Percentiles rank a stretch among this genome's conserved stretches.
Conservation (phyloP, 768 basidiomycete genomes). For the Suillus luteus region DNA sequence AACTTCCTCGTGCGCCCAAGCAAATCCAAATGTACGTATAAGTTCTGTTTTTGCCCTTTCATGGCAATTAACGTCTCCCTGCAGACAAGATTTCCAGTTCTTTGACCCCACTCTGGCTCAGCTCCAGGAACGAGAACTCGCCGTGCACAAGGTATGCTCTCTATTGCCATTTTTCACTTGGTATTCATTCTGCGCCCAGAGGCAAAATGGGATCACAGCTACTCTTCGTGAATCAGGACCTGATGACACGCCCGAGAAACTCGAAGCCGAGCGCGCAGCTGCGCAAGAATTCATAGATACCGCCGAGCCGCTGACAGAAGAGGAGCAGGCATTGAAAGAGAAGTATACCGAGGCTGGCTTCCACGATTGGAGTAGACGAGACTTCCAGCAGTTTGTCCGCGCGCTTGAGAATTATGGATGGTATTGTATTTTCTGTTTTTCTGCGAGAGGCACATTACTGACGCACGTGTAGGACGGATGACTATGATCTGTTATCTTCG, state of each 20-base stretch:
- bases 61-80: background rate
- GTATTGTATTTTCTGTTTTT: slow-evolving; percentile 40
- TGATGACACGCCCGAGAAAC: slow-evolving; percentile 79
- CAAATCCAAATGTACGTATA: slow-evolving; percentile 74
- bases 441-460: background rate
- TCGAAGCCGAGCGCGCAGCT: slow-evolving; percentile 76
- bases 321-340: slow-evolving; percentile 82
- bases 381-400: slow-evolving; percentile 89
- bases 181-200: slow-evolving; percentile 34
- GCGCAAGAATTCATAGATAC: slow-evolving; percentile 90
- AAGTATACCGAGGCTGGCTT: slow-evolving; percentile 77
- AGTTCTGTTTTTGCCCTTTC: background rate
- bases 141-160: slow-evolving; percentile 68
- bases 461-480: slow-evolving; percentile 51
- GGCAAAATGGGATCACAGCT: slow-evolving; percentile 66
- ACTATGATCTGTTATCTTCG: slow-evolving; percentile 67
- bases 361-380: slow-evolving; percentile 87
- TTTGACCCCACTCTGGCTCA: slow-evolving; percentile 79
- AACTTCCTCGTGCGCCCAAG: slow-evolving; percentile 84
- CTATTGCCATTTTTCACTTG: background rate
- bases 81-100: slow-evolving; percentile 95
- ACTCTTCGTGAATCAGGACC: slow-evolving; percentile 67
- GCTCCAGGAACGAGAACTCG: slow-evolving; percentile 85
- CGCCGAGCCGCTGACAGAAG: slow-evolving; percentile 92
- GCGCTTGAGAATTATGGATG: slow-evolving; percentile 82